Percentiles rank a stretch among this genome's conserved stretches.
phyloP scores from a whole-genome alignment of 768 basidiomycete genomes.

The Hemileccinum impolitum region DNA sequence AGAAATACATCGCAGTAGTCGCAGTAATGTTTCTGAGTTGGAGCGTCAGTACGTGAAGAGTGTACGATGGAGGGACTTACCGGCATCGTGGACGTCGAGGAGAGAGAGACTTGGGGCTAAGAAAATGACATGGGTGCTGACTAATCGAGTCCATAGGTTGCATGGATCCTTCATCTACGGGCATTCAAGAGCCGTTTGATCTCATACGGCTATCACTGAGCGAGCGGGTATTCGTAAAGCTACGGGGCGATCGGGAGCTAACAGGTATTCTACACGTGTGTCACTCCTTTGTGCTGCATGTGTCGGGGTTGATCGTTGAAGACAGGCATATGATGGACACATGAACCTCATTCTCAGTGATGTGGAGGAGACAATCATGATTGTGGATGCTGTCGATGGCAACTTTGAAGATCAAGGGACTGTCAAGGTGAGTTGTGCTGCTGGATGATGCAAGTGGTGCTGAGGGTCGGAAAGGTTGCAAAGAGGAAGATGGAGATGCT shows the following conservation, averaged over 20 bases:
- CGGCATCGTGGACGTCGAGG: conserved; percentile 49
- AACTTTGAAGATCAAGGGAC: conserved; percentile 53
- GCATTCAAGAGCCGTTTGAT: conserved; percentile 96
- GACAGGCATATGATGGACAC: conserved; percentile 98
- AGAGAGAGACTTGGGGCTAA: conserved; percentile 10
- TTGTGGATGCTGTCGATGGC: conserved; percentile 83
- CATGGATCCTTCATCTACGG: conserved; percentile 71
- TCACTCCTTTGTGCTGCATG: conserved; percentile 5
- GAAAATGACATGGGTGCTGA: conserved; percentile 26
- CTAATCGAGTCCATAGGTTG: conserved; percentile 19
- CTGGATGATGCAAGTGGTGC: background rate
- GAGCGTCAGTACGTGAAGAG: conserved; percentile 2
- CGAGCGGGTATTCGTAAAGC: conserved; percentile 97
- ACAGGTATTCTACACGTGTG: conserved; percentile 90
- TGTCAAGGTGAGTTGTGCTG: conserved; percentile 54
- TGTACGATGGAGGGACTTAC: conserved; percentile 39
- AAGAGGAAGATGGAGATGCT: conserved; percentile 97
- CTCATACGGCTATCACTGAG: conserved; percentile 93
- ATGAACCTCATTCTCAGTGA: conserved; percentile 99
- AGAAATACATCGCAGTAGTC: conserved; percentile 93
- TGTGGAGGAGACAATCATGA: conserved; percentile 95
- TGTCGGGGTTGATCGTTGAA: conserved; percentile 8
- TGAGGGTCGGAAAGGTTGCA: conserved; percentile 55
- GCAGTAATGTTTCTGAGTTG: conserved; percentile 81
- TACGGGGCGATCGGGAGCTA: conserved; percentile 90